Evolutionary conservation across 176 grass and related monocot species (phyloP).

Genomic region (Saccharum officinarum): DNA sequence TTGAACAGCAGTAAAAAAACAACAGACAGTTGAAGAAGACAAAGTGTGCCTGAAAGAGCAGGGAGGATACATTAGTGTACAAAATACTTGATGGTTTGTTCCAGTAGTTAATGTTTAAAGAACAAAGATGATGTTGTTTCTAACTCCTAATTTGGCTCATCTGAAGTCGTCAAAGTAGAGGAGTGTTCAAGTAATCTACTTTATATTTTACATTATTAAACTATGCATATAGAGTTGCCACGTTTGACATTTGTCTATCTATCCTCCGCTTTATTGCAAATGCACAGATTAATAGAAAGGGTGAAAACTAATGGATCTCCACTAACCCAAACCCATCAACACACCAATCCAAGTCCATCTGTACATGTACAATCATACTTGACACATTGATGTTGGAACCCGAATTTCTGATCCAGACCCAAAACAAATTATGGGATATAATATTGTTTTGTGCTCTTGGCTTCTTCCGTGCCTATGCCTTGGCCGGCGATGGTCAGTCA

Average conservation of each 20-base stretch:
- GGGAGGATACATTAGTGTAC: constrained; percentile 1
- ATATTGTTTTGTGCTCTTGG: not conserved
- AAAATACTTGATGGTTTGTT: constrained; percentile 25
- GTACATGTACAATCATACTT: constrained; percentile 11
- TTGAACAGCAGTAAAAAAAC: constrained; percentile 12
- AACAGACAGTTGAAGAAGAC: constrained; percentile 13
- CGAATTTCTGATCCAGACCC: constrained; percentile 1
- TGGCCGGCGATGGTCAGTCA: not conserved
- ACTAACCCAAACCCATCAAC: constrained; percentile 16
- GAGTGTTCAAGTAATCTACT: constrained; percentile 16
- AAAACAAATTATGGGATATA: not conserved
- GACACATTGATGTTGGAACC: constrained; percentile 1
- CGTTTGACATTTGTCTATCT: constrained; percentile 51
- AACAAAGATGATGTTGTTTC: constrained; percentile 12
- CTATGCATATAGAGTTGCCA: constrained; percentile 45
- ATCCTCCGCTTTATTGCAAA: constrained; percentile 22
- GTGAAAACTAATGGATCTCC: constrained; percentile 15
- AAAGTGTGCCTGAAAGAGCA: constrained; percentile 38
- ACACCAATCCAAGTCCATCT: constrained; percentile 17
- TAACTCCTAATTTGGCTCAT: constrained; percentile 30
- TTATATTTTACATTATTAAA: constrained; percentile 31
- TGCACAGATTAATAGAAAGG: constrained; percentile 1
- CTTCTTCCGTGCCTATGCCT: not conserved
- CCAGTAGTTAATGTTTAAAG: constrained; percentile 24
- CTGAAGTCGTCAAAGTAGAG: constrained; percentile 47